phyloP scores from a whole-genome alignment of 2,329 filamentous ascomycete genomes.

The Fusarium piperis region DNA sequence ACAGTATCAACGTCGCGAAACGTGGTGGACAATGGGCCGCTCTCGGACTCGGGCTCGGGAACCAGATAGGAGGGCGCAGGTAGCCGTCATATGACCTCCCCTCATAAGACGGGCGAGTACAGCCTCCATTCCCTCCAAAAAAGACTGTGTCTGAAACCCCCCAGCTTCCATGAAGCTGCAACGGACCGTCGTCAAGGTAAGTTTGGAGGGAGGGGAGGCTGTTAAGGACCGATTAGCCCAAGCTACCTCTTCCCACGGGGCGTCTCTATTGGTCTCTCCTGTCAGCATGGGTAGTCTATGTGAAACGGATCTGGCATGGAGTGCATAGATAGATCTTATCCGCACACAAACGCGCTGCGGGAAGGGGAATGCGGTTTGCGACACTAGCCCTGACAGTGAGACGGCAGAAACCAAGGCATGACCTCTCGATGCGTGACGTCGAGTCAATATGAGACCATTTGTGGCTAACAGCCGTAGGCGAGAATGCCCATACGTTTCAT shows the following conservation, averaged over 20 bases:
- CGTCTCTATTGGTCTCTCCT: background rate
- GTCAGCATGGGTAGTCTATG: background rate
- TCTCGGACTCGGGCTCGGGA: background rate
- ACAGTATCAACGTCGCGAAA: background rate
- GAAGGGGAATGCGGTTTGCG: background rate
- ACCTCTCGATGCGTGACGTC: background rate
- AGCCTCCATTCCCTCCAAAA: background rate
- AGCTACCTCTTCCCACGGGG: background rate
- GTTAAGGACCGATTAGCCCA: background rate
- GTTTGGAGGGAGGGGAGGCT: background rate
- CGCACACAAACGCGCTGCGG: background rate
- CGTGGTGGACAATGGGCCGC: background rate
- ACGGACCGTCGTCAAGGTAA: background rate
- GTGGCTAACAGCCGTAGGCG: constrained; percentile 6
- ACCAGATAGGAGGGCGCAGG: background rate
- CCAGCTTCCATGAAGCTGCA: background rate
- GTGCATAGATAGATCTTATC: constrained; percentile 2
- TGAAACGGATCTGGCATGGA: constrained; percentile 4
- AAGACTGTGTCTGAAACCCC: background rate
- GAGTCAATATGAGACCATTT: constrained; percentile 18
- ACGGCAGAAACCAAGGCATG: background rate
- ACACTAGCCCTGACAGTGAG: background rate
- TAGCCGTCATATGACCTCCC: background rate
- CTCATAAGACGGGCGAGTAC: background rate
- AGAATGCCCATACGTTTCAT: constrained; percentile 27